phyloP scores from a whole-genome alignment of 345 rosid genomes.

The Corymbia maculata region DNA sequence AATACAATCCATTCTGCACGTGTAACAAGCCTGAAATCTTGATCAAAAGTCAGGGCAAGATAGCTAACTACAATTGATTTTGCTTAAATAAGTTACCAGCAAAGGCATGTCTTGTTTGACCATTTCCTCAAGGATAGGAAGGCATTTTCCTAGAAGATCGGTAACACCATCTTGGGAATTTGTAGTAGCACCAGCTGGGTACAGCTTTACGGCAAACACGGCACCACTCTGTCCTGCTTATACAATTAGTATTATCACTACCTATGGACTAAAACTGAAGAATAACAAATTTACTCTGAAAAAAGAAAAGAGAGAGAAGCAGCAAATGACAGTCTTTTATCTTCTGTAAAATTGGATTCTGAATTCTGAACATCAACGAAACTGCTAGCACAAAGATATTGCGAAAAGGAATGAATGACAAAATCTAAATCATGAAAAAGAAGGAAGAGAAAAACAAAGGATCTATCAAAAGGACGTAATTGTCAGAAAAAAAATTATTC shows the following conservation, averaged over 20 bases:
- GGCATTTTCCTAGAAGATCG: conserved; percentile 79
- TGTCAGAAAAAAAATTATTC: neutral
- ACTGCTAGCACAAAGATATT: neutral
- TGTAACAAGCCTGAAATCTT: neutral
- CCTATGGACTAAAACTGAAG: neutral
- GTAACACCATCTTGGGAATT: conserved; percentile 97
- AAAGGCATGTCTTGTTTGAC: conserved; percentile 75
- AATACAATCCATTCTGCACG: neutral
- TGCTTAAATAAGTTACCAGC: conserved; percentile 39
- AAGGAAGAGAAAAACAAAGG: neutral
- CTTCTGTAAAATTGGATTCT: neutral
- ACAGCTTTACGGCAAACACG: conserved; percentile 85
- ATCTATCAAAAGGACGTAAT: neutral
- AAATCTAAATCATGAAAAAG: neutral
- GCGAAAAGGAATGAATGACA: neutral
- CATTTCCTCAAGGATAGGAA: conserved; percentile 90
- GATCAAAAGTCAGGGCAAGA: neutral
- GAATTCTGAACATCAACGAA: neutral
- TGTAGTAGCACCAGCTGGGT: conserved; percentile 96
- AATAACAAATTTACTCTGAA: neutral
- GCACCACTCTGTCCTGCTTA: conserved; percentile 67
- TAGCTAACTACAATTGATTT: neutral
- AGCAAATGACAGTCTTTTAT: neutral
- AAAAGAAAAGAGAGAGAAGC: neutral
- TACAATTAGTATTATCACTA: neutral